A percentile compares a stretch with the other conserved stretches of the same genome.
phyloP scores from a whole-genome alignment of 768 basidiomycete species.

The Boletus bicolor region DNA sequence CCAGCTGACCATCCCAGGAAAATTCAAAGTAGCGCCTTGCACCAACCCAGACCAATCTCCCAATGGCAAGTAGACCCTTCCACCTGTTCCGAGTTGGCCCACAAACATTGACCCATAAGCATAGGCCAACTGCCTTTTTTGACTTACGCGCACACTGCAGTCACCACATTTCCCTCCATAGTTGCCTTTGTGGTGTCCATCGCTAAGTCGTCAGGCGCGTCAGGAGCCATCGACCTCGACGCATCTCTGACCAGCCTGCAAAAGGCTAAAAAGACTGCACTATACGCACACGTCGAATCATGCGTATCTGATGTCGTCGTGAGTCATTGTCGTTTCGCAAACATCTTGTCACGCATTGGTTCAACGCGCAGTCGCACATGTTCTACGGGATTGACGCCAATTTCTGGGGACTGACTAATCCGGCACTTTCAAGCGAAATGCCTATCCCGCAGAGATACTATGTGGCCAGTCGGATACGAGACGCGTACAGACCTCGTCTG shows the following conservation, averaged over 20 bases:
- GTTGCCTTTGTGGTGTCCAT: slow-evolving; percentile 61
- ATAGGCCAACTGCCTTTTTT: slow-evolving; percentile 73
- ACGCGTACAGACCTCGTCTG: slow-evolving; percentile 52
- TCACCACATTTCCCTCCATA: slow-evolving; percentile 58
- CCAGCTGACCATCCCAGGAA: slow-evolving; percentile 65
- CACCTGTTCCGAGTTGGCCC: background rate
- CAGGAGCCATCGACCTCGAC: slow-evolving; percentile 44
- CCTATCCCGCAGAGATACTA: slow-evolving; percentile 73
- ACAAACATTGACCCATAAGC: background rate
- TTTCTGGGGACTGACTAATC: slow-evolving; percentile 55
- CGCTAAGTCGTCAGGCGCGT: slow-evolving; percentile 28
- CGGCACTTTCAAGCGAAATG: slow-evolving; percentile 53
- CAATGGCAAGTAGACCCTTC: slow-evolving; percentile 48
- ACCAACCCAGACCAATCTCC: slow-evolving; percentile 71
- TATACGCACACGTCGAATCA: slow-evolving; percentile 63
- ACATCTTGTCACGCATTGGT: slow-evolving; percentile 1
- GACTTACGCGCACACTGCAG: slow-evolving; percentile 49
- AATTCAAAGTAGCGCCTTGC: slow-evolving; percentile 59
- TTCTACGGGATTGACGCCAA: slow-evolving; percentile 63
- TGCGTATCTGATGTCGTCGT: slow-evolving; percentile 72
- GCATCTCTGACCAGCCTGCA: slow-evolving; percentile 42
- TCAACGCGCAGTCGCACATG: slow-evolving; percentile 49
- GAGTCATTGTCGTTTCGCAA: slow-evolving; percentile 28
- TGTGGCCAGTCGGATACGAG: slow-evolving; percentile 60
- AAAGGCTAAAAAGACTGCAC: slow-evolving; percentile 55